Evolutionary conservation across 139 green algal species (phyloP).

Genomic region (Chlamydomonas asymmetrica): DNA sequence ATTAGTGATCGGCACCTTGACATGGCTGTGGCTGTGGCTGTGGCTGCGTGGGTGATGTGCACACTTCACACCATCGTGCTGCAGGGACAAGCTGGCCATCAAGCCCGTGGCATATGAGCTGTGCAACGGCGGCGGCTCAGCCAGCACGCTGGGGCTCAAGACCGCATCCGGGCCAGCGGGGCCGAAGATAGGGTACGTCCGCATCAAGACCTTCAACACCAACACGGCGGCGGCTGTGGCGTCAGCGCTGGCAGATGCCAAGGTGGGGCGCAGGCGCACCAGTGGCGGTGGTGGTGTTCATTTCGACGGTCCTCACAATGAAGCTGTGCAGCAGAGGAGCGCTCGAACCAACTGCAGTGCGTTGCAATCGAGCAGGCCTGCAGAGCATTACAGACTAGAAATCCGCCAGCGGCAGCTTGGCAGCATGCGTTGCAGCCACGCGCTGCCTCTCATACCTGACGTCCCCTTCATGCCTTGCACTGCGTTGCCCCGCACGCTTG

Average conservation of each 20-base stretch:
- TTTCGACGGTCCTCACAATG: too few relatives aligned
- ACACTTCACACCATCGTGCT: neutral
- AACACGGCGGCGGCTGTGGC: slow-evolving; percentile 65
- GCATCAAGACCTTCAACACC: slow-evolving; percentile 87
- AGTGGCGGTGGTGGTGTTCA: too few relatives aligned
- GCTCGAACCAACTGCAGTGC: too few relatives aligned
- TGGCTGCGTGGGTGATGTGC: neutral
- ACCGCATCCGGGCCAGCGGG: neutral
- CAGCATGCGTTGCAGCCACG: too few relatives aligned
- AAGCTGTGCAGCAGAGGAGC: too few relatives aligned
- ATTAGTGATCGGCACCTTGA: neutral
- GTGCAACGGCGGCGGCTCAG: slow-evolving; percentile 49
- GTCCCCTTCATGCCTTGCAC: neutral
- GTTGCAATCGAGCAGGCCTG: too few relatives aligned
- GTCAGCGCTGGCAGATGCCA: slow-evolving; percentile 61
- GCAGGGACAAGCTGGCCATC: slow-evolving; percentile 61
- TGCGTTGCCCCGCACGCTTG: too few relatives aligned
- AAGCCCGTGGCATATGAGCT: slow-evolving; percentile 73
- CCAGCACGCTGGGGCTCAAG: neutral
- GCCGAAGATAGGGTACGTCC: slow-evolving; percentile 79
- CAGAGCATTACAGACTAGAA: too few relatives aligned
- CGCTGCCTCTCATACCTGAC: too few relatives aligned
- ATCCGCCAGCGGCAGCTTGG: too few relatives aligned
- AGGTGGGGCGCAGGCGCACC: slow-evolving; percentile 18
- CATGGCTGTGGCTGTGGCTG: neutral